Conservation (phyloP, 768 basidiomycete species). For the Phaeotremella skinneri region DNA sequence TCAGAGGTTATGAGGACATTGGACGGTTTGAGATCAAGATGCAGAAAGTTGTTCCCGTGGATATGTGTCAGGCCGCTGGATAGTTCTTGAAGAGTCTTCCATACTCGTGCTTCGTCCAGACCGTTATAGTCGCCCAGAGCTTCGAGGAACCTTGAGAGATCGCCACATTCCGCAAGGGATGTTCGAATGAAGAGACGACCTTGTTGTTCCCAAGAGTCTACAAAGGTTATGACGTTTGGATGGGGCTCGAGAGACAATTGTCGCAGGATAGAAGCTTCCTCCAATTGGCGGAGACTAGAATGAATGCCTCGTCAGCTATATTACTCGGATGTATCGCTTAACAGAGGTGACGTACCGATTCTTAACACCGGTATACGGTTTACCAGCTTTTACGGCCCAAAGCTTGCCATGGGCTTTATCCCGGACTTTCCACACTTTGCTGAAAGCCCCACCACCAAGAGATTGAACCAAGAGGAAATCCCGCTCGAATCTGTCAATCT, state of each 20-base stretch:
- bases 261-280: conserved; percentile 89
- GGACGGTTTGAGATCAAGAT: conserved; percentile 95
- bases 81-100: conserved; percentile 92
- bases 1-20: conserved; percentile 87
- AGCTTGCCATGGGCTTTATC: conserved; percentile 52
- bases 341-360: conserved; percentile 67
- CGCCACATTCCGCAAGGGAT: conserved; percentile 83
- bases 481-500: conserved; percentile 60
- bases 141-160: conserved; percentile 84
- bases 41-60: conserved; percentile 81
- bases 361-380: conserved; percentile 77
- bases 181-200: conserved; percentile 87
- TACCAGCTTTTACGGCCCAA: conserved; percentile 85
- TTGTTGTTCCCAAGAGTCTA: conserved; percentile 95
- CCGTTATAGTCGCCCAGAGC: conserved; percentile 82
- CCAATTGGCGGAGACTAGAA: conserved; percentile 65
- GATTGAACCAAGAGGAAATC: conserved; percentile 77
- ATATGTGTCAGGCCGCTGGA: conserved; percentile 79
- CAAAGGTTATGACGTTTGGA: conserved; percentile 77
- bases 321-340: not conserved
- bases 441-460: conserved; percentile 89
- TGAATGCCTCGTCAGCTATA: conserved; percentile 4
- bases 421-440: conserved; percentile 74
- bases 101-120: conserved; percentile 86
- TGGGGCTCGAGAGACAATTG: conserved; percentile 59